Conservation (phyloP, 208 protist species). For the Angomonas desouzai region DNA sequence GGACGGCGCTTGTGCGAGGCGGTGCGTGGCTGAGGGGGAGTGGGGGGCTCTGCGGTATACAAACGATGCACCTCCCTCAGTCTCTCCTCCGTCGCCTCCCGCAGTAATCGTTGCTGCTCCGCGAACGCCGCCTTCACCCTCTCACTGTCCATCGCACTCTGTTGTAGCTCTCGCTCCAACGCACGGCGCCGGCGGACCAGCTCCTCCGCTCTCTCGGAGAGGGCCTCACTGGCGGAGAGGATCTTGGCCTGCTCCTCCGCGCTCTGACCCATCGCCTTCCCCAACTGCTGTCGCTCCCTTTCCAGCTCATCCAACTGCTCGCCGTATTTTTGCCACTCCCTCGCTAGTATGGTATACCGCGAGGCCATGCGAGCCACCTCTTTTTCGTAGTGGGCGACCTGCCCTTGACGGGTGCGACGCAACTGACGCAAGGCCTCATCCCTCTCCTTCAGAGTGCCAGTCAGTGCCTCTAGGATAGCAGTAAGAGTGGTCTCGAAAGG, state of each 20-base stretch:
- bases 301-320: constrained; percentile 25
- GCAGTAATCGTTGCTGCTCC: constrained; percentile 7
- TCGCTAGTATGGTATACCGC: constrained; percentile 13
- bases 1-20: not conserved
- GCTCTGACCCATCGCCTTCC: constrained; percentile 9
- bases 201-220: not conserved
- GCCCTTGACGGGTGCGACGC: constrained; percentile 21
- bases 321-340: constrained; percentile 21
- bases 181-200: constrained; percentile 4
- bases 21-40: not conserved
- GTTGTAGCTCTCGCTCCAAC: constrained; percentile 10
- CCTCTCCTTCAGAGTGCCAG: constrained; percentile 22
- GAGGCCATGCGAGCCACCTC: constrained; percentile 21
- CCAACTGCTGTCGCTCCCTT: constrained; percentile 16
- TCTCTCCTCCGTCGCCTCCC: constrained; percentile 15
- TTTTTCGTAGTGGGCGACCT: constrained; percentile 20
- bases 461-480: constrained; percentile 29
- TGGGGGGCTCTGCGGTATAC: not conserved
- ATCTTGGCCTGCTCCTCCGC: constrained; percentile 11
- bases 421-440: constrained; percentile 15
- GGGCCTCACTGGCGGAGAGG: not conserved
- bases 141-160: constrained; percentile 14
- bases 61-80: constrained; percentile 13
- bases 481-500: constrained; percentile 31
- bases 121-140: constrained; percentile 8